Base-by-base conservation (phyloP, 805 yeast species). In the Schizosaccharomyces lindneri region DNA sequence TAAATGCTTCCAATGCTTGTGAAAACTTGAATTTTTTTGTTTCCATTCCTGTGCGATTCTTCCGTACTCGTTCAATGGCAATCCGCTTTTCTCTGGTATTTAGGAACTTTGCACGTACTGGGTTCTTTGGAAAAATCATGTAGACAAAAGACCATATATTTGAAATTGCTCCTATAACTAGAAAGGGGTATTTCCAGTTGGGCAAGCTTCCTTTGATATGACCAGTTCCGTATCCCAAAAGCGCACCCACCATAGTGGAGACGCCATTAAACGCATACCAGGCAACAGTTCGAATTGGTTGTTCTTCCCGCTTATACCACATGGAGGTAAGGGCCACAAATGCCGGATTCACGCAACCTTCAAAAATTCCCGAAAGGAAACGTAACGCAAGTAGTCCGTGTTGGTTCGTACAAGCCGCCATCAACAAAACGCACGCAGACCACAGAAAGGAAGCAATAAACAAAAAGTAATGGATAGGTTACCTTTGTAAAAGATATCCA, bases 101-200 rank as follows among this genome's bases (percentile, higher is more conserved):
- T 57, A 68, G 70, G 65, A 66, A 69, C 65, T 66, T 63, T 7
- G 69, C 69, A 27, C 63, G 62, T 11, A 73, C 71, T 55, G 85
- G 85, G 43, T 73, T 68, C 65, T 79, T 81, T 11, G 85, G 85
- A 68, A 78, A 79, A 31, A 61, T 78, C 4, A 79, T 66, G 13
- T n/a, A 17, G 73, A 68, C 60, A 9, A 76, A 61, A 4, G 84
- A 84, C n/a, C 79, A 66, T 7, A 76, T 66, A 5, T 81, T 68
- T 1, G 87, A 81, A 62, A 79, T 73, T 4, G 74, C 68, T 9
- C 93, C 93, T 55, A 79, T 76, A 39, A 82, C 73, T 59, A 84
- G 71, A 67, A 77, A 84, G 3, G 82, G 68, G 15, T 79, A 68
- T 67, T 78, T 80, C 89, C 89, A 85, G 13, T 43, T 43, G 13